phyloP scores from a whole-genome alignment of 2,329 filamentous ascomycete genomes.

The Penicillium sp. region DNA sequence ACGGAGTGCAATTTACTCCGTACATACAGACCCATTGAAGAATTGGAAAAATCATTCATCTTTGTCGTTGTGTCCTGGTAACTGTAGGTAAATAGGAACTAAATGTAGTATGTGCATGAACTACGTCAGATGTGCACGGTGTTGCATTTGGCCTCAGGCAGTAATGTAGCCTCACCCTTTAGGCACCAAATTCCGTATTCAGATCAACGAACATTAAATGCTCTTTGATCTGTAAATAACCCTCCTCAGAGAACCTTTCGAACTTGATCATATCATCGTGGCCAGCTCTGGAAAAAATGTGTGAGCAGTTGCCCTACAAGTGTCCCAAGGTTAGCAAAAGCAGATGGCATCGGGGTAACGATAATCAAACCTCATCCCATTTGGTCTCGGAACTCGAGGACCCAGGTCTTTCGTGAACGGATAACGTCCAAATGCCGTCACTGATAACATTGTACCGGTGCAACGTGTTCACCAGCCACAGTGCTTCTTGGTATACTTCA shows the following conservation, averaged over 20 bases:
- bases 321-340: not conserved
- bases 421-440: constrained; percentile 3
- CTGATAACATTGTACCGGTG: constrained; percentile 6
- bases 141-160: not conserved
- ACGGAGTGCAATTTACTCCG: no score
- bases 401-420: constrained; percentile 4
- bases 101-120: no score
- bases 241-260: not conserved
- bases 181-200: not conserved
- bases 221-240: constrained; percentile 13
- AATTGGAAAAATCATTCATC: no score
- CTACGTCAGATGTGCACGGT: no score
- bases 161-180: not conserved
- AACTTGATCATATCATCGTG: constrained; percentile 32
- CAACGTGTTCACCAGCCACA: constrained; percentile 10
- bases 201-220: constrained; percentile 1
- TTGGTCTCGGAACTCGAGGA: not conserved
- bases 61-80: no score
- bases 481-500: constrained; percentile 14
- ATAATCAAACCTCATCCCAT: constrained; percentile 4
- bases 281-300: constrained; percentile 28
- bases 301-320: constrained; percentile 2
- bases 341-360: not conserved
- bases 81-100: no score
- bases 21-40: no score